Conservation (phyloP, 1,284 basidiomycete species). For the Xanthoconium separans region DNA sequence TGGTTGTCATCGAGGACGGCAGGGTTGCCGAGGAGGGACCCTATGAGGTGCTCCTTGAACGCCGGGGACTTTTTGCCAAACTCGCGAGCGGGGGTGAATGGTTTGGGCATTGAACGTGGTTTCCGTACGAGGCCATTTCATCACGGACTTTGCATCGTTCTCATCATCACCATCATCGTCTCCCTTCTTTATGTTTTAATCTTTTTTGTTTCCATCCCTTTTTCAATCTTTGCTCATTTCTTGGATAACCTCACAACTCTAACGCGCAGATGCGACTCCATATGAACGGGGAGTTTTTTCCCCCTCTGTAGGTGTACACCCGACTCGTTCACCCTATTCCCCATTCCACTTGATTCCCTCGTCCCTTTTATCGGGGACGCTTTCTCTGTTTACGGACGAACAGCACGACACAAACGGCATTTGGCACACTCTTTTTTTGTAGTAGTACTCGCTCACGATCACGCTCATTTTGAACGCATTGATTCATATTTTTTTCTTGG, state of each 20-base stretch:
- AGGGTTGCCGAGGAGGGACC: slow-evolving; percentile 77
- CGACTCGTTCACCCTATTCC: slow-evolving; percentile 14
- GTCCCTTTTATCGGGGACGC: neutral
- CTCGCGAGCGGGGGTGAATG: slow-evolving; percentile 89
- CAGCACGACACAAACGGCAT: neutral
- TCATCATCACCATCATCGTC: neutral
- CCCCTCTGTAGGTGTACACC: slow-evolving; percentile 12
- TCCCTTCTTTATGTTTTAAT: neutral
- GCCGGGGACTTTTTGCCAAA: slow-evolving; percentile 75
- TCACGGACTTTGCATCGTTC: neutral
- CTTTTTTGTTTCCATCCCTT: neutral
- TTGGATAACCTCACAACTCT: neutral
- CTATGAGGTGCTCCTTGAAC: slow-evolving; percentile 69
- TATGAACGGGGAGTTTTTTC: neutral
- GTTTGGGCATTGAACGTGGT: slow-evolving; percentile 45
- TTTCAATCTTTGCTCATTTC: neutral
- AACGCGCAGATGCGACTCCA: neutral
- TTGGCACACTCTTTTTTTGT: neutral
- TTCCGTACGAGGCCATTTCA: neutral
- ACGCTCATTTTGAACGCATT: neutral
- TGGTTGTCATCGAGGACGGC: slow-evolving; percentile 82
- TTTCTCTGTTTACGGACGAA: neutral
- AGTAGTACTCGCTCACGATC: neutral
- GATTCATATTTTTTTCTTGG: too few relatives aligned
- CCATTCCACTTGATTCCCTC: neutral